A percentile compares a stretch with the other conserved stretches of the same genome.
Conservation (phyloP, 2,329 filamentous ascomycete species). For the Penicillium hordei region DNA sequence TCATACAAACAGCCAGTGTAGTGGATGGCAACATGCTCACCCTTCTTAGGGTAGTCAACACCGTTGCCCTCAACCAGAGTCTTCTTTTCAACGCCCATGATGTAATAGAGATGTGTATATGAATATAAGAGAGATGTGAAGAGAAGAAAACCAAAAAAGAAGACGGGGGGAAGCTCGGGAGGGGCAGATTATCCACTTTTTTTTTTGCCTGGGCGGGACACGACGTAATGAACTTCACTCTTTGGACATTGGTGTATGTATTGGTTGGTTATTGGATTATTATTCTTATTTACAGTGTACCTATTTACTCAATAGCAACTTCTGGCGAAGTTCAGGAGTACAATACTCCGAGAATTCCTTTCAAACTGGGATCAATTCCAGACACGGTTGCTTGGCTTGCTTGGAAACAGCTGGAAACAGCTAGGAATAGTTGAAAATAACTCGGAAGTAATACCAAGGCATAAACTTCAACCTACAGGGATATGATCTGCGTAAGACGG, state of each 20-base stretch:
- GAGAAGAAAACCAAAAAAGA: not conserved
- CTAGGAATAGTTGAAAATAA: not conserved
- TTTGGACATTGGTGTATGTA: not conserved
- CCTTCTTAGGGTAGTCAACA: conserved; percentile 59
- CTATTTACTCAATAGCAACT: not conserved
- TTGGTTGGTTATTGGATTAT: not conserved
- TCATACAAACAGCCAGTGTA: conserved; percentile 90
- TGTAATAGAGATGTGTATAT: not conserved
- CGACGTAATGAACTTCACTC: not conserved
- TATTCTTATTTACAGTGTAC: too few species aligned
- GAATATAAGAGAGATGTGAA: not conserved
- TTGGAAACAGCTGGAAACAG: not conserved
- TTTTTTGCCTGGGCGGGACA: conserved; percentile 6
- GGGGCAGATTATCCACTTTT: conserved; percentile 11
- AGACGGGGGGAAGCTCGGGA: not conserved
- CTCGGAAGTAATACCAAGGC: not conserved
- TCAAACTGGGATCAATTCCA: not conserved
- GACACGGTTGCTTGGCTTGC: not conserved
- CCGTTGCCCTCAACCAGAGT: conserved; percentile 61
- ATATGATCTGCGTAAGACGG: not conserved
- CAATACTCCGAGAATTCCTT: not conserved
- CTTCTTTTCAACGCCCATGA: conserved; percentile 71
- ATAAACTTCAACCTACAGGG: not conserved
- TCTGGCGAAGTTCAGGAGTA: not conserved
- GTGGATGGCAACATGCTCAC: conserved; percentile 79